Conservation (phyloP, 768 basidiomycete genomes). For the Termitomyces sp. region DNA sequence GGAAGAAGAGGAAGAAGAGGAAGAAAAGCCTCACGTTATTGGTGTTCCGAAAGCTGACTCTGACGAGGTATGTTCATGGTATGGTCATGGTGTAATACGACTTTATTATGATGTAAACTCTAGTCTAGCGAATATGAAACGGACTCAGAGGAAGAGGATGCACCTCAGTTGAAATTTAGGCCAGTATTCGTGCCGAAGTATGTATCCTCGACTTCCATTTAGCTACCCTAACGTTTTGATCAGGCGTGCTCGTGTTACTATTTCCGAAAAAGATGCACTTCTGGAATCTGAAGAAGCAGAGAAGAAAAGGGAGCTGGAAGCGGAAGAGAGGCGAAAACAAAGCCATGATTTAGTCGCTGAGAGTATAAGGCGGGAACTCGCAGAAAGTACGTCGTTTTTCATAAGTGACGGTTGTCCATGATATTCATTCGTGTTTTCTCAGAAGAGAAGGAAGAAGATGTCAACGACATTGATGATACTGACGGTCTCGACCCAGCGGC, state of each 20-base stretch:
- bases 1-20: conserved; percentile 39
- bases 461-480: conserved; percentile 91
- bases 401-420: not conserved
- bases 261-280: conserved; percentile 62
- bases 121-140: conserved; percentile 85
- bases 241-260: conserved; percentile 73
- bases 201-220: conserved; percentile 17
- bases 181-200: conserved; percentile 96
- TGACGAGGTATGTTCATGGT: conserved; percentile 38
- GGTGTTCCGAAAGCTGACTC: conserved; percentile 19
- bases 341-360: conserved; percentile 93
- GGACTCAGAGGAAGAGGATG: conserved; percentile 74
- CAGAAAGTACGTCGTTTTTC: conserved; percentile 66
- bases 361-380: conserved; percentile 85
- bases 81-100: not conserved
- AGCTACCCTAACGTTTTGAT: not conserved
- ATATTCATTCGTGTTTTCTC: conserved; percentile 2
- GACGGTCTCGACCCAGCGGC: conserved; percentile 84
- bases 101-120: conserved; percentile 11
- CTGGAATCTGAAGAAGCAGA: conserved; percentile 73
- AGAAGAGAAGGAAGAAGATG: conserved; percentile 86
- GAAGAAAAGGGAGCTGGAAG: conserved; percentile 64
- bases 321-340: conserved; percentile 79
- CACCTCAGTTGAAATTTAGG: conserved; percentile 72
- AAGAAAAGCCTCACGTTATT: conserved; percentile 14